Evolutionary conservation across 1,284 basidiomycete genomes (phyloP), one percentile per base, ranked within the genome.

Genomic region (Ganoderma boninense): DNA sequence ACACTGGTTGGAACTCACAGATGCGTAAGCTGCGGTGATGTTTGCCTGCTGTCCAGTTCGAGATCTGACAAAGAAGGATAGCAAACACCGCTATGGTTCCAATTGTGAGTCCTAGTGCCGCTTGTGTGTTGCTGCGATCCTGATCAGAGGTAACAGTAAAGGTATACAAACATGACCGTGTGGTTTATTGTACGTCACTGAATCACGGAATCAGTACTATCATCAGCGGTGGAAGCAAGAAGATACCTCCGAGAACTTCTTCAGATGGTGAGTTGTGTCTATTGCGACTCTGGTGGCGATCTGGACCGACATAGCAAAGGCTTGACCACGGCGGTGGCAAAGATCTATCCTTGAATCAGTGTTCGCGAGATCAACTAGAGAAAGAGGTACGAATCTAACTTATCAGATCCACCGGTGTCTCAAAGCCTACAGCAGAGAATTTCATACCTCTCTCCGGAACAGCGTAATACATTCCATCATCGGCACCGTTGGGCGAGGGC

Each of bases 251-350:
- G 89, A 92, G 66, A 94, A 93, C 78, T 93, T 94, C 78, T 94
- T 93, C 81, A 83, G 84, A 75, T 93, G 92, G 90, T 88, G 11
- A 42, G 43, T 65, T 16, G 4, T 59, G 44, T 61, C 61, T 65
- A 2, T 69, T 60, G n/a, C 16, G 26, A 38, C 43, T 61, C 54
- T 13, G 44, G 43, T 29, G 18, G 11, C 29, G 10, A 40, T 38
- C 46, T 40, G 35, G 32, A 26, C 60, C 64, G 46, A 73, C 44
- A 11, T 57, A 6, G 46, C n/a, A 16, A 69, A 93, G 92, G 92
- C 86, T 95, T 8, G 93, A 95, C 75, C 79, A 85, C 64, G 93
- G 93, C 0, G 87, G 81, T 0, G 94, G 93, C 2, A 92, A 90
- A 75, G 78, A 88, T 29, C 76, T 95, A 10, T 89, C 89, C 10